Evolutionary conservation across 2,329 filamentous ascomycete species (phyloP).

Genomic region (Aureobasidium sp.): DNA sequence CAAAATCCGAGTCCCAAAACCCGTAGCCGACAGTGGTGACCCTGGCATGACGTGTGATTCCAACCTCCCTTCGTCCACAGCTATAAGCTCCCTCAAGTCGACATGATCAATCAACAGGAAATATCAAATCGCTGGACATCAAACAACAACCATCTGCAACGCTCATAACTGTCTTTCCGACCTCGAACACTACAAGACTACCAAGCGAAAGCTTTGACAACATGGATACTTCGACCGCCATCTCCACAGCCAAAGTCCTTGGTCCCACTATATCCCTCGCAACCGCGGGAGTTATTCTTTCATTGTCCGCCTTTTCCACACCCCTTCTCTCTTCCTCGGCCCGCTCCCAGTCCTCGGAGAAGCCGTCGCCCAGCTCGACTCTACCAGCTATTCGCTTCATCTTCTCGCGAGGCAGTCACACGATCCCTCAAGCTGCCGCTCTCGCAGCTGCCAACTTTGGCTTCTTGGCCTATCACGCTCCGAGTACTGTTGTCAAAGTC

Average conservation of each 20-base stretch:
- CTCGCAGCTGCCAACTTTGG: neutral
- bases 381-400: conserved; percentile 7
- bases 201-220: neutral
- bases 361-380: neutral
- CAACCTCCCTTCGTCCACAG: neutral
- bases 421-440: neutral
- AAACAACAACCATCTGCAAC: neutral
- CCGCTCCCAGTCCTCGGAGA: neutral
- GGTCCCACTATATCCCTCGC: neutral
- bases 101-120: neutral
- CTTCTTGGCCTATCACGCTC: neutral
- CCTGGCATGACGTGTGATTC: neutral
- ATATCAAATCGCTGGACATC: neutral
- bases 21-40: neutral
- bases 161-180: too few relatives aligned
- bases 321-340: neutral
- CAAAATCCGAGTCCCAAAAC: neutral
- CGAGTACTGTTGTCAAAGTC: neutral
- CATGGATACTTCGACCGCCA: neutral
- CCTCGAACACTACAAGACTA: neutral
- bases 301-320: neutral
- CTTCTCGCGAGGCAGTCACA: neutral
- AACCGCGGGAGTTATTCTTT: neutral
- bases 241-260: neutral
- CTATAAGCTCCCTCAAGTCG: neutral